phyloP scores from a whole-genome alignment of 768 basidiomycete species.

The Pulveroboletus sp. region DNA sequence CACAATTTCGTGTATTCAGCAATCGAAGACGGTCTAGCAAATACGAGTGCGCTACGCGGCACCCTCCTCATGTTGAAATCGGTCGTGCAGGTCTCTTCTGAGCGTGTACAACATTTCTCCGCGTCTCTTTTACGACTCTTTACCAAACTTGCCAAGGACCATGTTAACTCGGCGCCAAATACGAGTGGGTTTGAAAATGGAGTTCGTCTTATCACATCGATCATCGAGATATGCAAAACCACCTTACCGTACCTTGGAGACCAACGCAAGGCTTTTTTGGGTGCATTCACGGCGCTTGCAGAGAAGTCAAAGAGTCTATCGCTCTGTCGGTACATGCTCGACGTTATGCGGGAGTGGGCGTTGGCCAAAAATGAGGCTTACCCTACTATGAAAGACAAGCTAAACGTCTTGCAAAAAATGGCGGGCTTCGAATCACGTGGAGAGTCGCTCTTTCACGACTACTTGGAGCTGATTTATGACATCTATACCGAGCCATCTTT shows the following conservation, averaged over 20 bases:
- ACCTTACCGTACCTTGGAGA: conserved; percentile 83
- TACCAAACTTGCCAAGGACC: conserved; percentile 83
- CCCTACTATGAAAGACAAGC: conserved; percentile 95
- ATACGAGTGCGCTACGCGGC: conserved; percentile 67
- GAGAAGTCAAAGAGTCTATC: conserved; percentile 82
- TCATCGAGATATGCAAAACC: conserved; percentile 81
- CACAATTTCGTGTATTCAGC: conserved; percentile 70
- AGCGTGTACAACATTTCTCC: conserved; percentile 79
- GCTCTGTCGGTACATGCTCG: conserved; percentile 81
- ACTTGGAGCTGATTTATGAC: conserved; percentile 85
- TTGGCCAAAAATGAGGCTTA: conserved; percentile 77
- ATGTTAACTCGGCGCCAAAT: conserved; percentile 53
- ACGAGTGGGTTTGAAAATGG: conserved; percentile 51
- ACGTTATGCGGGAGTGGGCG: conserved; percentile 88
- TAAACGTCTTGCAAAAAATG: conserved; percentile 86
- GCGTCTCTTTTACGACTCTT: conserved; percentile 76
- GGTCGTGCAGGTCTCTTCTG: conserved; percentile 72
- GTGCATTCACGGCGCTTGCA: conserved; percentile 71
- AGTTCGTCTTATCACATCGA: conserved; percentile 65
- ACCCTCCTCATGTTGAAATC: conserved; percentile 84
- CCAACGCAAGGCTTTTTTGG: conserved; percentile 76
- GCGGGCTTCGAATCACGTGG: conserved; percentile 72
- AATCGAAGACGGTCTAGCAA: conserved; percentile 75
- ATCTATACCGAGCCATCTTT: conserved; percentile 87
- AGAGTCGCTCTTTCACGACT: conserved; percentile 75